Conservation (phyloP, 2,329 filamentous ascomycete species). For the Sclerotinia subarctica region DNA sequence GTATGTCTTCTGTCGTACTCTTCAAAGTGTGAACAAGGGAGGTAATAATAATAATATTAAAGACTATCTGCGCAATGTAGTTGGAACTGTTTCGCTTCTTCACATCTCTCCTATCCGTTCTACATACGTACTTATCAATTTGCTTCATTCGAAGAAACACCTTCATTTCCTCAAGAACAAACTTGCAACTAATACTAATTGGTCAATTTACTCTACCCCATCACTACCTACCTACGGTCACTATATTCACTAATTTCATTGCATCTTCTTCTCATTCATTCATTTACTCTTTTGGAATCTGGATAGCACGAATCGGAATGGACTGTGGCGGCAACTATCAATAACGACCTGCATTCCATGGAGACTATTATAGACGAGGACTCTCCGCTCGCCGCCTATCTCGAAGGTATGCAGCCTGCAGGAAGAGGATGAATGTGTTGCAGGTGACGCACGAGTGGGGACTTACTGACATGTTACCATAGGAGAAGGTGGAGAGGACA, state of each 20-base stretch:
- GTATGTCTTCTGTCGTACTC: background rate
- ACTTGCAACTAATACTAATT: background rate
- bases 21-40: background rate
- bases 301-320: slow-evolving; percentile 28
- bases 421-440: slow-evolving; percentile 1
- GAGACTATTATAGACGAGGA: slow-evolving; percentile 84
- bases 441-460: slow-evolving; percentile 1
- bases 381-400: slow-evolving; percentile 82
- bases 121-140: background rate
- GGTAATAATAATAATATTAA: background rate
- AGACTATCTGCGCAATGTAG: background rate
- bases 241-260: slow-evolving; percentile 6
- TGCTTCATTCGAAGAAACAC: background rate
- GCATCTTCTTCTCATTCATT: background rate
- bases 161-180: background rate
- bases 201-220: background rate
- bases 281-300: background rate
- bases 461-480: slow-evolving; percentile 25
- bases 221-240: background rate
- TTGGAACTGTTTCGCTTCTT: background rate
- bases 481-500: slow-evolving; percentile 47
- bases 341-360: slow-evolving; percentile 51
- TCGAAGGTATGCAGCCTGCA: slow-evolving; percentile 74
- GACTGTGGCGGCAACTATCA: slow-evolving; percentile 21
- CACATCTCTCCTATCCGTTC: background rate